These are phyloP conservation scores for Dendrobium officinale DNA, from an alignment of 106 monocot species.

Conservation along the genomic window DNA sequence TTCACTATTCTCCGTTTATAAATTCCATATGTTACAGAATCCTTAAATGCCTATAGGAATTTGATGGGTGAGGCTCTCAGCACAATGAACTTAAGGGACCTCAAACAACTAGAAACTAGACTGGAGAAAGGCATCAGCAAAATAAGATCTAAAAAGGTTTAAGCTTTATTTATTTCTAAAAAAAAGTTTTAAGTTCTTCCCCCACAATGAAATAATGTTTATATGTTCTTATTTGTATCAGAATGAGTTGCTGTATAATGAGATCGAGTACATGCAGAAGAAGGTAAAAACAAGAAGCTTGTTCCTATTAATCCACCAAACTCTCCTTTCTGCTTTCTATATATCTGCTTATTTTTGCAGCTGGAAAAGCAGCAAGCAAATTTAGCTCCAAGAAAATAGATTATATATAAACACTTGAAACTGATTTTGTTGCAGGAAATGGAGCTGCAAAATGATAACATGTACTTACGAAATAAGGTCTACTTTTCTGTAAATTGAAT, in stretches of 20 bases:
- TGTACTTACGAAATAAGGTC: constrained; percentile 39
- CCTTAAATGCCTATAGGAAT: constrained; percentile 5
- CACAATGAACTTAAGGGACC: constrained; percentile 20
- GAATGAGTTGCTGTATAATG: constrained; percentile 35
- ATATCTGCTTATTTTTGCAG: no score
- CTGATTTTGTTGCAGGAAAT: constrained; percentile 24
- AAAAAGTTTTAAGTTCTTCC: no score
- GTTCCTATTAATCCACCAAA: background rate
- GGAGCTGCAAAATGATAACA: constrained; percentile 41
- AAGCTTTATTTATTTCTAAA: background rate
- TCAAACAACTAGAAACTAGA: constrained; percentile 23
- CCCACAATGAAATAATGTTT: background rate
- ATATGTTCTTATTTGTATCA: constrained; percentile 1
- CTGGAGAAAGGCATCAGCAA: constrained; percentile 23
- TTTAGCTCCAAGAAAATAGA: no score
- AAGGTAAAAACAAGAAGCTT: constrained; percentile 17
- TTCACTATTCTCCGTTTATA: background rate
- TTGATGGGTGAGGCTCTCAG: constrained; percentile 23
- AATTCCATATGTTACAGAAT: background rate
- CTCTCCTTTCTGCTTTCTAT: background rate
- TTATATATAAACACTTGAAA: no score
- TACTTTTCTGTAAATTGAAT: background rate
- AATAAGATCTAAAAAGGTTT: constrained; percentile 26
- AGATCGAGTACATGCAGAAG: constrained; percentile 47
- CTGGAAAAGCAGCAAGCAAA: no score